Percentiles rank a stretch among this genome's conserved stretches.
Conservation (phyloP, 2,329 filamentous ascomycete genomes). For the Aureobasidium leucospermi region DNA sequence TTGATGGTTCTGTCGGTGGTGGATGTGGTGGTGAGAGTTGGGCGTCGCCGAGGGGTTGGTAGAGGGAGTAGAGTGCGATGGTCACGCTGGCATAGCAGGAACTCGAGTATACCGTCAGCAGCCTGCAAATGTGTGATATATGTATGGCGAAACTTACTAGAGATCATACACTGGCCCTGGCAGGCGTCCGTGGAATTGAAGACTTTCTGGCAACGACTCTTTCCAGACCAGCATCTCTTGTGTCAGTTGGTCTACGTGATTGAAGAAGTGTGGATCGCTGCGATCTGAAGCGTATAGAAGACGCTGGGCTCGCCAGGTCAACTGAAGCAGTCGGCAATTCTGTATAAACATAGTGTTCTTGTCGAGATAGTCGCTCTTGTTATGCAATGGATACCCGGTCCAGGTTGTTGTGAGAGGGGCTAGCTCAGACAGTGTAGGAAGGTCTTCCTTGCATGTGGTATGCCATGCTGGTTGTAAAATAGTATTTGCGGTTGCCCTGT, state of each 20-base stretch:
- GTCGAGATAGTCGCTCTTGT: not conserved
- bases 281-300: slow-evolving; percentile 3
- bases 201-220: not conserved
- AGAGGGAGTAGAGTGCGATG: not conserved
- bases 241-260: not conserved
- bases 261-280: not conserved
- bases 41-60: not conserved
- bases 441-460: not conserved
- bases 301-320: slow-evolving; percentile 5
- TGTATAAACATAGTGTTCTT: not conserved
- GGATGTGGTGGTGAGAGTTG: not conserved
- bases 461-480: not conserved
- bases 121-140: no score
- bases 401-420: not conserved
- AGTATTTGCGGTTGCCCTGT: slow-evolving; percentile 4
- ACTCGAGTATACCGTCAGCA: slow-evolving; percentile 3
- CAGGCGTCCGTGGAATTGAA: slow-evolving; percentile 4
- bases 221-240: slow-evolving; percentile 8
- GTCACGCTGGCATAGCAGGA: slow-evolving; percentile 12
- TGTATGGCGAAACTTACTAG: slow-evolving; percentile 2
- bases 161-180: slow-evolving; percentile 14
- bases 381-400: not conserved
- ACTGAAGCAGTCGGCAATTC: not conserved
- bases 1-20: not conserved
- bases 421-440: not conserved